These are phyloP conservation scores for Leccinum subrobustum DNA, from an alignment of 1,284 basidiomycete species.

Conservation along the genomic window DNA sequence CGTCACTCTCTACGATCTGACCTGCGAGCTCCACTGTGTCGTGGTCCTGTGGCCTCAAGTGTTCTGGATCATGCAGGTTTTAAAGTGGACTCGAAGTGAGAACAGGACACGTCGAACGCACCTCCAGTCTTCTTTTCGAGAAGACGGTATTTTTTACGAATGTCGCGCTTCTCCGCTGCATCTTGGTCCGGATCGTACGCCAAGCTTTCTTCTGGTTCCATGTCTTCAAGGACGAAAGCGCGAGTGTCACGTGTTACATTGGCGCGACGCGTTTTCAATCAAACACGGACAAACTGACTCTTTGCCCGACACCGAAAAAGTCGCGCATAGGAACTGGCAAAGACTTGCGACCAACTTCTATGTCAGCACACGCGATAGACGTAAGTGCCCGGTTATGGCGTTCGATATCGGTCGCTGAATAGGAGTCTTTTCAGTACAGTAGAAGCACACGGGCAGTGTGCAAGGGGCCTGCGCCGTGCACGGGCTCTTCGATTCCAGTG, in stretches of 20 bases:
- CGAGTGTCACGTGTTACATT: slow-evolving; percentile 26
- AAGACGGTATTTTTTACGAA: slow-evolving; percentile 70
- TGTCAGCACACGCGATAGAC: slow-evolving; percentile 42
- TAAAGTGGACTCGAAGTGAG: not conserved
- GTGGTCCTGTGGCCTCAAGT: slow-evolving; percentile 52
- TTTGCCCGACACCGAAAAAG: not conserved
- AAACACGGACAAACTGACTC: slow-evolving; percentile 24
- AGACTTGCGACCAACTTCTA: not conserved
- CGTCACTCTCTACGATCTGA: slow-evolving; percentile 55
- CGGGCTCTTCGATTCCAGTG: slow-evolving; percentile 48
- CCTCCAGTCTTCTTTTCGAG: slow-evolving; percentile 64
- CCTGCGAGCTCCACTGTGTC: slow-evolving; percentile 54
- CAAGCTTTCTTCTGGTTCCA: slow-evolving; percentile 33
- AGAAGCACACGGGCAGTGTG: slow-evolving; percentile 67
- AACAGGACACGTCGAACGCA: slow-evolving; percentile 26
- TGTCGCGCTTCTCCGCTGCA: slow-evolving; percentile 66
- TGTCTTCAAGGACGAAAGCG: slow-evolving; percentile 1
- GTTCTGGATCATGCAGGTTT: slow-evolving; percentile 16
- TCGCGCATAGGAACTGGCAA: not conserved
- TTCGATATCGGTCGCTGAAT: slow-evolving; percentile 4
- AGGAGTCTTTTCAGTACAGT: slow-evolving; percentile 52
- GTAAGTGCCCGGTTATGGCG: slow-evolving; percentile 31
- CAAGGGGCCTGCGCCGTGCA: slow-evolving; percentile 60
- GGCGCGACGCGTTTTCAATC: slow-evolving; percentile 27
- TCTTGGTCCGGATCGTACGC: slow-evolving; percentile 80